Base-by-base conservation (phyloP, 176 grass and related monocot genomes). In the Rhynchospora tenuis region DNA sequence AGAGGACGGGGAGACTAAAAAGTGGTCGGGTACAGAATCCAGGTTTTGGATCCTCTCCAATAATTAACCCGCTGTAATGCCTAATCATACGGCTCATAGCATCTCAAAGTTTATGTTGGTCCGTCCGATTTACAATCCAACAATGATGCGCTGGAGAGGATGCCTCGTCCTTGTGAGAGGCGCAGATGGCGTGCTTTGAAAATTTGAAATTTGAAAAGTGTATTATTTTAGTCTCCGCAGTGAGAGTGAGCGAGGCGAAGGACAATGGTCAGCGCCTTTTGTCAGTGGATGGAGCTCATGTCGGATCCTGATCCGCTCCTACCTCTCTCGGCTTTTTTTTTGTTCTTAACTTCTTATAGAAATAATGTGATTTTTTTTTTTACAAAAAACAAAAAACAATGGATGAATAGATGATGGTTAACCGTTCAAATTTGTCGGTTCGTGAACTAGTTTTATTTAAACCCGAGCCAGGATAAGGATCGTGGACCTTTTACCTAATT, bases 191-290 rank as follows among this genome's bases (percentile, higher is more conserved):
- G 7, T 73, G 45, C 20, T 73, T 73, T 6, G 46, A 50, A 51
- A 66, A 17, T 74, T 74, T 74, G 71, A 74, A 74, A 74, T 74
- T 74, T 74, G 71, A 74, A 74, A 43, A 68, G 0, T 8, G 1
- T 66, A 31, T 26, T 29, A 64, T 9, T 42, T 5, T 64, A 9
- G 11, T 64, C 61, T 16, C 42, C 45, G 7, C 12, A 58, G 12
- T 38, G 33, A 38, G 33, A 38, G 33, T 38, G 46, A 26, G 38
- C 42, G 28, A 42, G 14, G 16, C 2, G 44, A 12, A 73, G 43
- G 69, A 24, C 69, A 73, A n/a, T 3, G 9, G 69, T 72, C 68
- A 72, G 69, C 10, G 16, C 69, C 44, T 73, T 72, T 71, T 42
- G 68, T 72, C 68, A 72, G 68, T 72, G 17, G 56, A 58, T n/a